These are phyloP conservation scores for Peronospora farinosa DNA, from an alignment of 352 stramenopile genomes.

Conservation along the genomic window DNA sequence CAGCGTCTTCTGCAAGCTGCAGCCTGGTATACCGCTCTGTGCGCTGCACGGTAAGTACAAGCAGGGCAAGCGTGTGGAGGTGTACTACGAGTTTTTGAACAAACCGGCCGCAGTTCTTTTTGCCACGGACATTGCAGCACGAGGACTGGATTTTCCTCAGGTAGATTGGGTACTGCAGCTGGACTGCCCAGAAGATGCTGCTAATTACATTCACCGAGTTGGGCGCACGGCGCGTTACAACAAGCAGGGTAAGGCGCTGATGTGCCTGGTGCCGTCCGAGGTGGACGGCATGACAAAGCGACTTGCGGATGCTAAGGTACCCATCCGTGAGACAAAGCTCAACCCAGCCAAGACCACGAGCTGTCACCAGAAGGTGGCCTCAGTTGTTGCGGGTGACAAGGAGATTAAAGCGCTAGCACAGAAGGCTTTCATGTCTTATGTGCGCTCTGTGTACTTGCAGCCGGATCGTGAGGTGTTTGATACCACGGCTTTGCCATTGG, in stretches of 20 bases:
- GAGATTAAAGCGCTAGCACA: conserved; percentile 93
- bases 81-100: conserved; percentile 99
- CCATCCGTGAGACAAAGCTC: conserved; percentile 93
- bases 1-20: conserved; percentile 94
- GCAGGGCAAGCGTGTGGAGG: conserved; percentile 94
- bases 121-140: conserved; percentile 96
- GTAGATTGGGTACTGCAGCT: conserved; percentile 98
- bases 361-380: conserved; percentile 89
- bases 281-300: conserved; percentile 80
- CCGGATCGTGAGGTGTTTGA: conserved; percentile 93
- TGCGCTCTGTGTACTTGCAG: conserved; percentile 94
- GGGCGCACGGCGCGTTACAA: conserved; percentile 94
- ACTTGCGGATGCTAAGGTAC: conserved; percentile 90
- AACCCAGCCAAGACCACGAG: conserved; percentile 94
- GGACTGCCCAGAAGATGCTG: conserved; percentile 95
- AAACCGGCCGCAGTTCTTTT: conserved; percentile 92
- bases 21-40: conserved; percentile 94
- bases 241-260: conserved; percentile 89
- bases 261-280: conserved; percentile 91
- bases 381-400: conserved; percentile 89
- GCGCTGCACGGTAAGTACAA: conserved; percentile 98
- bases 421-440: conserved; percentile 98
- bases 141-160: conserved; percentile 96
- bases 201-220: conserved; percentile 98
- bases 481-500: conserved; percentile 83